A percentile compares a stretch with the other conserved stretches of the same genome.
These are phyloP conservation scores for Licmophora abbreviata DNA, from an alignment of 108 stramenopile genomes.

Conservation along the genomic window DNA sequence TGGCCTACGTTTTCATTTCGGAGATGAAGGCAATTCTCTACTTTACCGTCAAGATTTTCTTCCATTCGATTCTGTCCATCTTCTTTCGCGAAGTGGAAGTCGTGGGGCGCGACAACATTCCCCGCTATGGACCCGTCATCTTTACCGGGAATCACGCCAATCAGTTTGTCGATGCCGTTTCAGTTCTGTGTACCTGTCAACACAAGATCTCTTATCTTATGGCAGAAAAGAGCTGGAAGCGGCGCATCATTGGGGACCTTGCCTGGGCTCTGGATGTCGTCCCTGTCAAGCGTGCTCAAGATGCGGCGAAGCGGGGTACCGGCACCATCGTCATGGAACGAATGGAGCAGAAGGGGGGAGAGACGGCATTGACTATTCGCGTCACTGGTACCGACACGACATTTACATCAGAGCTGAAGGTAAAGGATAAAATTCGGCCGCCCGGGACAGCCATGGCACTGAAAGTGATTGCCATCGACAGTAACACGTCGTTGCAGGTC, in stretches of 20 bases:
- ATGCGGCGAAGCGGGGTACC: conserved; percentile 52
- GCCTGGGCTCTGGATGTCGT: conserved; percentile 90
- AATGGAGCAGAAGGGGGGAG: not conserved
- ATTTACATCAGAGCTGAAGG: conserved; percentile 41
- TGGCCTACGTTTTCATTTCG: conserved; percentile 66
- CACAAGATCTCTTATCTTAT: conserved; percentile 88
- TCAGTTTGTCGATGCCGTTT: conserved; percentile 93
- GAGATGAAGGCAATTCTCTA: conserved; percentile 82
- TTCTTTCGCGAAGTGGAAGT: conserved; percentile 87
- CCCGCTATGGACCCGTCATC: conserved; percentile 87
- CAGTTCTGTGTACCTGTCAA: conserved; percentile 83
- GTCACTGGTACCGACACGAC: conserved; percentile 49
- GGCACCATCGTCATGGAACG: conserved; percentile 33
- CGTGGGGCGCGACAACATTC: conserved; percentile 86
- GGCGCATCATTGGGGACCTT: conserved; percentile 87
- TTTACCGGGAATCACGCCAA: conserved; percentile 96
- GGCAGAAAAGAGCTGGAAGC: conserved; percentile 87
- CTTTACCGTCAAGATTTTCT: conserved; percentile 74
- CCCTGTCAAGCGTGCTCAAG: conserved; percentile 92
- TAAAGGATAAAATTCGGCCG: conserved; percentile 76
- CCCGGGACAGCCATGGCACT: conserved; percentile 36
- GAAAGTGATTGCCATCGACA: conserved; percentile 58
- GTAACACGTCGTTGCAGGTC: conserved; percentile 31
- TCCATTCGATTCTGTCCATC: conserved; percentile 77
- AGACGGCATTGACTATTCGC: not conserved